These are phyloP conservation scores for Fusarium sp. DNA, from an alignment of 2,329 filamentous ascomycete species.

Conservation along the genomic window DNA sequence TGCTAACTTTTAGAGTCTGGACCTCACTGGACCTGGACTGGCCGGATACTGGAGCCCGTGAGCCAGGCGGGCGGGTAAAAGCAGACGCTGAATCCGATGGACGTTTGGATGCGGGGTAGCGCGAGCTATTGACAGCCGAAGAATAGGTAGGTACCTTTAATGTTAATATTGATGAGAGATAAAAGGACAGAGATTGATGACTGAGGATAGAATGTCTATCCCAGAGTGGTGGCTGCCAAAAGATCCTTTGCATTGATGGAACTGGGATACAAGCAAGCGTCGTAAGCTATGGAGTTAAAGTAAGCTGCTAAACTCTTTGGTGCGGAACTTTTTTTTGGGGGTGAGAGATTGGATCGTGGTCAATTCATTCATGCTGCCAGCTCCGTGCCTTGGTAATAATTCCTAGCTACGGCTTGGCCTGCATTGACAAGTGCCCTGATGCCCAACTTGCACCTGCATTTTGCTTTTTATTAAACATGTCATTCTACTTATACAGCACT, in stretches of 20 bases:
- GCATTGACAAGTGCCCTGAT: neutral
- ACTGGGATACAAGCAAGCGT: neutral
- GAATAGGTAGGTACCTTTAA: neutral
- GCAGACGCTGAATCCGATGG: constrained; percentile 1
- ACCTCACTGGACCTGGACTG: constrained; percentile 15
- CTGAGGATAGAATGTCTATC: constrained; percentile 6
- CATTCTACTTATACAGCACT: neutral
- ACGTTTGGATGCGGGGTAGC: constrained; percentile 28
- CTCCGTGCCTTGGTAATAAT: neutral
- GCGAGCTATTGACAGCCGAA: constrained; percentile 7
- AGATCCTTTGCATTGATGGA: neutral
- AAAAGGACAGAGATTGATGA: constrained; percentile 4
- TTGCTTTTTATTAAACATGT: neutral
- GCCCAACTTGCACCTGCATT: neutral
- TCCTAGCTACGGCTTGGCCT: neutral
- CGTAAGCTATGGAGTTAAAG: constrained; percentile 16
- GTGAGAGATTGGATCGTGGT: neutral
- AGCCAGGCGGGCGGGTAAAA: constrained; percentile 41
- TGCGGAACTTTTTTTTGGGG: neutral
- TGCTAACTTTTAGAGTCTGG: constrained; percentile 17
- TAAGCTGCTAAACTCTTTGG: constrained; percentile 6
- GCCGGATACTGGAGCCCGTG: constrained; percentile 27
- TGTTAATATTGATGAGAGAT: neutral
- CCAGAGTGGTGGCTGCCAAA: neutral
- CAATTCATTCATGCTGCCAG: neutral